A percentile compares a stretch with the other conserved stretches of the same genome.
These are phyloP conservation scores for Stephanocyclus meneghinianus DNA, from an alignment of 352 stramenopile genomes.

Conservation along the genomic window DNA sequence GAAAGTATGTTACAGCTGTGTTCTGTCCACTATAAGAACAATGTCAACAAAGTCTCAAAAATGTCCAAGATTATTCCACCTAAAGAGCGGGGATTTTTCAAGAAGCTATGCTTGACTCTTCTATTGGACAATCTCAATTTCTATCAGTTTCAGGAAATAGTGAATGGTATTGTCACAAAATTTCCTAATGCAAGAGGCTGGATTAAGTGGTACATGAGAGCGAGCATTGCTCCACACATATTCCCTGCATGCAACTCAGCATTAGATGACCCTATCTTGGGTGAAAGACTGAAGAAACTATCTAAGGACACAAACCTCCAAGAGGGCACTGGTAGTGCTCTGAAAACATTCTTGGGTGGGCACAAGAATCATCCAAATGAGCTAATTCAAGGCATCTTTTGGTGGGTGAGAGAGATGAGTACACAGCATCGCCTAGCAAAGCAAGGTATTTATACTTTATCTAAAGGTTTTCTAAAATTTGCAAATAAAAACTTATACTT, in stretches of 20 bases:
- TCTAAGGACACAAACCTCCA: background rate
- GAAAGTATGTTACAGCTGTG: background rate
- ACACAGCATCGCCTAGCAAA: background rate
- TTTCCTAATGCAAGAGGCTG: background rate
- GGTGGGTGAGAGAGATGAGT: background rate
- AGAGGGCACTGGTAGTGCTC: background rate
- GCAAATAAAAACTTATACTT: too few species aligned
- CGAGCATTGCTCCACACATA: background rate
- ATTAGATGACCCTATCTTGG: background rate
- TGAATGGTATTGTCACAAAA: background rate
- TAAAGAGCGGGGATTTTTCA: background rate
- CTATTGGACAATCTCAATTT: background rate
- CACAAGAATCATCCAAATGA: constrained; percentile 1
- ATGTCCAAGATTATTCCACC: background rate
- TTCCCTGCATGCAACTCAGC: constrained; percentile 2
- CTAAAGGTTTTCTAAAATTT: too few species aligned
- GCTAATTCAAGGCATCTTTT: background rate
- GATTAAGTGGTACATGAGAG: background rate
- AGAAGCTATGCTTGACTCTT: background rate
- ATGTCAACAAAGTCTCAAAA: background rate
- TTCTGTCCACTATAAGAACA: background rate
- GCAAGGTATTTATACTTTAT: background rate
- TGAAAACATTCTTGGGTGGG: background rate
- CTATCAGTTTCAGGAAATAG: background rate
- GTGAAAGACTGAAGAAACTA: background rate